A percentile compares a stretch with the other conserved stretches of the same genome.
phyloP scores from a whole-genome alignment of 2,329 filamentous ascomycete genomes.

The Alternaria dauci region DNA sequence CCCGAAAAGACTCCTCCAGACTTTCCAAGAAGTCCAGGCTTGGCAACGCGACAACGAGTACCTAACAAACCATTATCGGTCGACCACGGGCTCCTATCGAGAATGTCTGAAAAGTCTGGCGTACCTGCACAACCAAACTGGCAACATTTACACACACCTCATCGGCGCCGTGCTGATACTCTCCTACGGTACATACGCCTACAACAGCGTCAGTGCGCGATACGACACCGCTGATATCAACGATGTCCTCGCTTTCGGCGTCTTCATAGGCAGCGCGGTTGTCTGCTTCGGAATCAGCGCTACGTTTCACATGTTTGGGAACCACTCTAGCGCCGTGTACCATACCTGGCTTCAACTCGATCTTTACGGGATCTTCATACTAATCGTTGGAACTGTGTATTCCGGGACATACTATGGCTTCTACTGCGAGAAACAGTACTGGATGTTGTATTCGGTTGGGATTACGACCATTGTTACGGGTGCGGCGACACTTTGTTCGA shows the following conservation, averaged over 20 bases:
- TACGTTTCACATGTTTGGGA: constrained; percentile 12
- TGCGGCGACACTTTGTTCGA: constrained; percentile 10
- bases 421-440: constrained; percentile 9
- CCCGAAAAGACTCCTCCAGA: constrained; percentile 24
- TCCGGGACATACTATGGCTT: constrained; percentile 16
- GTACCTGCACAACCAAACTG: constrained; percentile 13
- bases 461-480: constrained; percentile 5
- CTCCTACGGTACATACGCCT: background rate
- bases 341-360: constrained; percentile 12
- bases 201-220: constrained; percentile 1
- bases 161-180: constrained; percentile 1
- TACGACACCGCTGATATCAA: constrained; percentile 6
- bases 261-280: constrained; percentile 5
- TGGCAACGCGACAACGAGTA: constrained; percentile 19
- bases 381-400: constrained; percentile 15
- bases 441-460: constrained; percentile 9
- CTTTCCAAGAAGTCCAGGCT: constrained; percentile 15
- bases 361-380: constrained; percentile 12
- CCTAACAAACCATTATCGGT: constrained; percentile 5
- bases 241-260: constrained; percentile 10
- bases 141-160: constrained; percentile 14
- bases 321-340: constrained; percentile 10
- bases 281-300: constrained; percentile 14
- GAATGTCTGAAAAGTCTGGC: constrained; percentile 9
- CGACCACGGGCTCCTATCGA: constrained; percentile 8